Evolutionary conservation across 1,139 yeast genomes (phyloP).

Genomic region (Suhomyces chickasaworum): DNA sequence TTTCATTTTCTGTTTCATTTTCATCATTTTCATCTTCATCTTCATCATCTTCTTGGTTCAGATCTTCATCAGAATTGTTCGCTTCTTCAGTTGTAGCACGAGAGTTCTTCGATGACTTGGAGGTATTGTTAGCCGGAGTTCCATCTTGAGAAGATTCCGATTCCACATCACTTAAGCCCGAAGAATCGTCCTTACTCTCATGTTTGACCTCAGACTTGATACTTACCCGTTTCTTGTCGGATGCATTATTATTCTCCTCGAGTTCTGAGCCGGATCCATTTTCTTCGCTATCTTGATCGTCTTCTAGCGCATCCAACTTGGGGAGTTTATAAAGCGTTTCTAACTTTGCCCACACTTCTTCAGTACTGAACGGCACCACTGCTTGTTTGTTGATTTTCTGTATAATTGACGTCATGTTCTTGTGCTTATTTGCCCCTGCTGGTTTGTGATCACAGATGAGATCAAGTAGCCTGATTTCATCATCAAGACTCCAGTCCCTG

Average conservation of each 20-base stretch:
- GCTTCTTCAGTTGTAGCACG: constrained; percentile 8
- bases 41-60: constrained; percentile 7
- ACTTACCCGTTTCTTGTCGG: constrained; percentile 6
- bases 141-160: constrained; percentile 10
- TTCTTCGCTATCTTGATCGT: constrained; percentile 11
- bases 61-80: constrained; percentile 9
- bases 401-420: constrained; percentile 58
- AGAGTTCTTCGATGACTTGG: constrained; percentile 3
- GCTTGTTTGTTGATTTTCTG: constrained; percentile 48
- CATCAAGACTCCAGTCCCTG: constrained; percentile 58
- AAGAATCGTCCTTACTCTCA: constrained; percentile 8
- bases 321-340: constrained; percentile 54
- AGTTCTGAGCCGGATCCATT: not conserved
- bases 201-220: constrained; percentile 3
- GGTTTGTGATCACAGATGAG: constrained; percentile 75
- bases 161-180: constrained; percentile 12
- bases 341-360: constrained; percentile 63
- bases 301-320: constrained; percentile 57
- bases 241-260: constrained; percentile 1
- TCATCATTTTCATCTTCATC: constrained; percentile 10
- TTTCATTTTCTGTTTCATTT: not conserved
- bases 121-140: not conserved
- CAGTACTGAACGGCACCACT: constrained; percentile 38
- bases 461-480: constrained; percentile 65
- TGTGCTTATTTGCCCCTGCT: constrained; percentile 57